Conservation (phyloP, 1,284 basidiomycete species). For the Veloporphyrellus conicus region DNA sequence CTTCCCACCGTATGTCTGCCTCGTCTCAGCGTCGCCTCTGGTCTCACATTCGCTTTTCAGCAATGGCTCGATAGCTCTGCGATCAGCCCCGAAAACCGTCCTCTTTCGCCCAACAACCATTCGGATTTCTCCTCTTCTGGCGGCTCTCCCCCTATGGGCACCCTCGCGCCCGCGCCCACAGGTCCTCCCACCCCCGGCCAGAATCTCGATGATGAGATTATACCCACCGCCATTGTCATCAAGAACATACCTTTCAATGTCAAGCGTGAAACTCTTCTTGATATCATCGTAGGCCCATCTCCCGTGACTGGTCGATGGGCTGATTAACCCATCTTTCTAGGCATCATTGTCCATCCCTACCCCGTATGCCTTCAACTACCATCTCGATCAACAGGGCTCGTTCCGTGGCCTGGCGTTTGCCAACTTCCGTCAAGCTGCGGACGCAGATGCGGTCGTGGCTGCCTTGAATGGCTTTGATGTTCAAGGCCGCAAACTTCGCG, state of each 20-base stretch:
- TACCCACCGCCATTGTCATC: constrained; percentile 98
- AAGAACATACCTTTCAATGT: constrained; percentile 99
- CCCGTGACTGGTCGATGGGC: constrained; percentile 12
- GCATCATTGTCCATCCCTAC: constrained; percentile 91
- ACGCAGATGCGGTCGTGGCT: constrained; percentile 93
- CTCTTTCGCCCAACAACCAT: constrained; percentile 79
- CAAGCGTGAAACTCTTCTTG: constrained; percentile 90
- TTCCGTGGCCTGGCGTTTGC: constrained; percentile 99
- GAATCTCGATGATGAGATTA: constrained; percentile 82
- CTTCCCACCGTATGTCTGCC: constrained; percentile 62
- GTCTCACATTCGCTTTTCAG: constrained; percentile 36
- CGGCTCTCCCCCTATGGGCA: constrained; percentile 67
- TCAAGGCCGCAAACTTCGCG: constrained; percentile 95
- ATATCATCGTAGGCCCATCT: constrained; percentile 78
- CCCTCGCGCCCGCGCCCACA: constrained; percentile 49
- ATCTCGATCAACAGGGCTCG: constrained; percentile 89
- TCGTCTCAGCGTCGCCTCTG: constrained; percentile 10
- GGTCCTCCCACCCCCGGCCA: constrained; percentile 47
- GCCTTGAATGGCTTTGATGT: constrained; percentile 95
- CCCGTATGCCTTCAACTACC: constrained; percentile 99
- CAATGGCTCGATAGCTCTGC: constrained; percentile 73
- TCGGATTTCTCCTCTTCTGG: constrained; percentile 81
- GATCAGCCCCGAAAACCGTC: constrained; percentile 58
- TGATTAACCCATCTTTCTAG: constrained; percentile 38
- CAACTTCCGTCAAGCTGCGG: constrained; percentile 88